Conservation (phyloP, 768 basidiomycete species). For the Amanita polypyramis region DNA sequence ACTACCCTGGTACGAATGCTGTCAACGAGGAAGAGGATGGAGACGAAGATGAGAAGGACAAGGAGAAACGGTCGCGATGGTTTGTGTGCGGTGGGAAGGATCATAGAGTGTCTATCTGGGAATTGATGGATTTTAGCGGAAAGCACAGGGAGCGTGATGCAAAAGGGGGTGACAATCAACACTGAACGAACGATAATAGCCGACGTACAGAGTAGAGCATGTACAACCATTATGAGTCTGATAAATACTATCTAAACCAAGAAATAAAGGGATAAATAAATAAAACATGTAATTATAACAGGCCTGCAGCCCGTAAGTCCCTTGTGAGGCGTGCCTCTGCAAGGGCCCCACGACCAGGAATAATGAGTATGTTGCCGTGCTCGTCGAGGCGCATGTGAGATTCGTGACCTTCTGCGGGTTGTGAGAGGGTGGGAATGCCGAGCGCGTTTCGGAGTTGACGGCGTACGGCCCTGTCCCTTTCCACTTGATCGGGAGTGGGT, state of each 20-base stretch:
- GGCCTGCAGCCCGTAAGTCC: constrained; percentile 44
- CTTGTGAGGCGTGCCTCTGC: constrained; percentile 37
- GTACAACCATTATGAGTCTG: neutral
- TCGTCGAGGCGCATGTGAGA: constrained; percentile 12
- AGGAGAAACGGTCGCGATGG: constrained; percentile 44
- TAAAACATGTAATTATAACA: constrained; percentile 35
- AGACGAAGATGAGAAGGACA: constrained; percentile 32
- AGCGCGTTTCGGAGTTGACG: constrained; percentile 43
- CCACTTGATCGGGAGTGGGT: constrained; percentile 30
- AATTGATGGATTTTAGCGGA: constrained; percentile 41
- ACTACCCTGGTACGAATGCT: too few relatives aligned
- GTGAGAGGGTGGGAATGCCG: constrained; percentile 24
- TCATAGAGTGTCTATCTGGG: constrained; percentile 63
- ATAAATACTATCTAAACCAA: neutral
- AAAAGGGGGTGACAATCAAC: neutral
- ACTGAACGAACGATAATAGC: neutral
- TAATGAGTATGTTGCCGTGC: constrained; percentile 17
- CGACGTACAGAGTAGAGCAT: neutral
- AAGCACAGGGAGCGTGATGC: constrained; percentile 4
- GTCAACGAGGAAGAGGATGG: constrained; percentile 47
- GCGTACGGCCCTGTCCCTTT: constrained; percentile 40
- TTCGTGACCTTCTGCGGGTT: constrained; percentile 1
- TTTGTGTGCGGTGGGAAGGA: constrained; percentile 59
- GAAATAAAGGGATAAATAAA: neutral
- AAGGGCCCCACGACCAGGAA: constrained; percentile 20